Percentiles rank a stretch among this genome's conserved stretches.
Conservation (phyloP, 108 stramenopile genomes). For the Pelagomonas calceolata region DNA sequence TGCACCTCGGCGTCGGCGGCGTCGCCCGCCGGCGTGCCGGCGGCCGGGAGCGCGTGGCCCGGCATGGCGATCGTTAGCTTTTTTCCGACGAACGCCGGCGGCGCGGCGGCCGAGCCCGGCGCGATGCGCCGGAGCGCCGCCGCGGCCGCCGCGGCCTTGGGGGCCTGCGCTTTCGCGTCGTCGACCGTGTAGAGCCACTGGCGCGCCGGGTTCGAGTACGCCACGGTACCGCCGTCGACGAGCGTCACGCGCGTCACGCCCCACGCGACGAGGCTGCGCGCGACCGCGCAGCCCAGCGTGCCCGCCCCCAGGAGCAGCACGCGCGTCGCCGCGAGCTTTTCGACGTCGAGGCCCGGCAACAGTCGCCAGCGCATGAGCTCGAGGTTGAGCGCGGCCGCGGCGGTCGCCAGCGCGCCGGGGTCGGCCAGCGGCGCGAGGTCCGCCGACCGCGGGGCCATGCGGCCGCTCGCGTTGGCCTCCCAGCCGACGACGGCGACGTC, state of each 20-base stretch:
- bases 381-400: conserved; percentile 85
- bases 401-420: conserved; percentile 49
- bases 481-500: conserved; percentile 18
- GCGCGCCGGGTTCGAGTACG: conserved; percentile 90
- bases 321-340: conserved; percentile 51
- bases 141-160: conserved; percentile 87
- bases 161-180: conserved; percentile 44
- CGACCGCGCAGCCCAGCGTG: conserved; percentile 91
- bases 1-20: conserved; percentile 38
- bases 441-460: conserved; percentile 33
- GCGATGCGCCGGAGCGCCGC: conserved; percentile 65
- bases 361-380: conserved; percentile 97
- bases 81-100: conserved; percentile 53
- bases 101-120: conserved; percentile 33
- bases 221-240: conserved; percentile 85
- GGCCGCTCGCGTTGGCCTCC: conserved; percentile 39
- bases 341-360: conserved; percentile 75
- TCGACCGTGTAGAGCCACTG: conserved; percentile 80
- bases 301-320: conserved; percentile 90
- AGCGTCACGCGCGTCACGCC: conserved; percentile 86
- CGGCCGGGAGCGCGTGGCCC: conserved; percentile 62
- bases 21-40: conserved; percentile 22
- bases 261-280: conserved; percentile 83
- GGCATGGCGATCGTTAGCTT: conserved; percentile 94
- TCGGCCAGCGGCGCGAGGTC: conserved; percentile 30